phyloP scores from a whole-genome alignment of 1,139 yeast genomes.

The Blastobotrys buckinghamii region DNA sequence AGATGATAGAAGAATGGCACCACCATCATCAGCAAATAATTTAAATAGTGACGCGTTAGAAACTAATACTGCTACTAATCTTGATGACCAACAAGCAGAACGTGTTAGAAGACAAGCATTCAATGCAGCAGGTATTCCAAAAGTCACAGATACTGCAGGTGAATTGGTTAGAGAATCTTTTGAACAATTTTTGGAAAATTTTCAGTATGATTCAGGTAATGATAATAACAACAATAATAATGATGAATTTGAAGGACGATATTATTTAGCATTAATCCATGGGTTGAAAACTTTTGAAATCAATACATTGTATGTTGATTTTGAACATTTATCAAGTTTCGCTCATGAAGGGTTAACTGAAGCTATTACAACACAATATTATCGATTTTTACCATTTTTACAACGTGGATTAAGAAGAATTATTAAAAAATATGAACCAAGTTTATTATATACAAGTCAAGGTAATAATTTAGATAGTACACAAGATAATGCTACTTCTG shows the following conservation, averaged over 20 bases:
- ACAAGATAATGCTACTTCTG: slow-evolving; percentile 10
- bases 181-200: slow-evolving; percentile 75
- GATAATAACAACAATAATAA: too few relatives aligned
- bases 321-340: slow-evolving; percentile 58
- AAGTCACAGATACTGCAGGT: slow-evolving; percentile 86
- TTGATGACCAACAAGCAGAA: slow-evolving; percentile 9
- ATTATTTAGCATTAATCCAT: slow-evolving; percentile 74
- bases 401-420: slow-evolving; percentile 68
- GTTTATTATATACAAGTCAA: slow-evolving; percentile 44
- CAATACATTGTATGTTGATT: slow-evolving; percentile 79
- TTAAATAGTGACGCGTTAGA: slow-evolving; percentile 3
- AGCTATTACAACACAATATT: slow-evolving; percentile 87
- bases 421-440: slow-evolving; percentile 72
- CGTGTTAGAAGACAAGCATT: slow-evolving; percentile 5
- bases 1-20: slow-evolving; percentile 5
- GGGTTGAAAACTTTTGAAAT: slow-evolving; percentile 74
- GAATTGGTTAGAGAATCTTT: slow-evolving; percentile 90
- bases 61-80: not conserved
- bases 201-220: slow-evolving; percentile 35
- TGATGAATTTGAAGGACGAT: slow-evolving; percentile 41
- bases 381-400: slow-evolving; percentile 83
- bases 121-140: slow-evolving; percentile 47
- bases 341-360: slow-evolving; percentile 70
- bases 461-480: slow-evolving; percentile 7
- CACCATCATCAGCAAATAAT: slow-evolving; percentile 3